Percentiles rank a stretch among this genome's conserved stretches.
Conservation (phyloP, 2,329 filamentous ascomycete species). For the Diaporthe caulivora region DNA sequence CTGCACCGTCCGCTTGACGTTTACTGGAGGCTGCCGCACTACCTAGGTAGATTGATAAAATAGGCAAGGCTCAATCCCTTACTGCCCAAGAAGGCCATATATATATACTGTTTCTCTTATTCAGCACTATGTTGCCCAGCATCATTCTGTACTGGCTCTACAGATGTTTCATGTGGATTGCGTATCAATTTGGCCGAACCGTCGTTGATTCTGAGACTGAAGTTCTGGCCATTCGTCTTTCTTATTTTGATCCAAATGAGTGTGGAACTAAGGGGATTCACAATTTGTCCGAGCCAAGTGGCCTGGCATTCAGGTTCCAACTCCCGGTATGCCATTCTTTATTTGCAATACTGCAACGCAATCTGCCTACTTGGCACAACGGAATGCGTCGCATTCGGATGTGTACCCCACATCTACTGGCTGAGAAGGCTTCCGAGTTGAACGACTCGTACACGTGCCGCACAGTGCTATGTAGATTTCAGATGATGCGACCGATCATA, state of each 20-base stretch:
- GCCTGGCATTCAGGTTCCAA: neutral
- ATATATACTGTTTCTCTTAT: too few relatives aligned
- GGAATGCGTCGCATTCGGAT: neutral
- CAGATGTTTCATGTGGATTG: neutral
- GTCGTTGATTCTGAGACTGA: neutral
- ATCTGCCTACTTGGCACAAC: neutral
- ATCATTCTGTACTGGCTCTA: too few relatives aligned
- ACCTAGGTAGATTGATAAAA: too few relatives aligned
- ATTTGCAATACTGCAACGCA: neutral
- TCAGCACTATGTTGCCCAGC: too few relatives aligned
- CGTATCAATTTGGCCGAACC: neutral
- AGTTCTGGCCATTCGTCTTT: neutral
- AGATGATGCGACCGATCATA: neutral
- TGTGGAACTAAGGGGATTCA: neutral
- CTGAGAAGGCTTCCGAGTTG: neutral
- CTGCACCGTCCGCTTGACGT: too few relatives aligned
- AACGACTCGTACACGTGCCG: neutral
- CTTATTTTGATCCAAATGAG: neutral
- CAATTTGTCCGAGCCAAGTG: neutral
- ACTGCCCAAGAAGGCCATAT: too few relatives aligned
- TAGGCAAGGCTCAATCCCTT: too few relatives aligned
- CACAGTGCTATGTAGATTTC: neutral
- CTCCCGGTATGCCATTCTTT: neutral
- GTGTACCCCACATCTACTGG: neutral
- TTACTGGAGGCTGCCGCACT: neutral